A percentile compares a stretch with the other conserved stretches of the same genome.
These are phyloP conservation scores for Arabidopsis lyrata DNA, from an alignment of 441 rosid genomes.

Conservation along the genomic window DNA sequence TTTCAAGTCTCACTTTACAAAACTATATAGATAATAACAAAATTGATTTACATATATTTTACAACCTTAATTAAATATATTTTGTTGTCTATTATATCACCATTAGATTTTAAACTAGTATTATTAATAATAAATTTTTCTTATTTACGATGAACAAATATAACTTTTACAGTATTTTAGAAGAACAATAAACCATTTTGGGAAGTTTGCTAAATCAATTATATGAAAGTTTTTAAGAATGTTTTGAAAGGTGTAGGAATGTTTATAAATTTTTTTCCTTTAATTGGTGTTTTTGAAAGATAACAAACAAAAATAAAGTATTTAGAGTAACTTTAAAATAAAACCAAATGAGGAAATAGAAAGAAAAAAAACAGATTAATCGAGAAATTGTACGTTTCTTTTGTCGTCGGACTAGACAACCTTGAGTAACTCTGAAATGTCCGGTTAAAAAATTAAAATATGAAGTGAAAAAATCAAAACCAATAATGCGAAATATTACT, in stretches of 20 bases:
- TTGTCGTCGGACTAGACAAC: not conserved
- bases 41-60: no score
- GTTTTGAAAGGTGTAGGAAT: not conserved
- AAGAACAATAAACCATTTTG: no score
- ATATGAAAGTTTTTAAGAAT: no score
- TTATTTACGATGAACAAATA: no score
- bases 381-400: not conserved
- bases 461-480: no score
- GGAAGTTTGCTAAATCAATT: no score
- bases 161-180: no score
- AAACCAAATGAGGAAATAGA: not conserved
- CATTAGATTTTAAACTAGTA: no score
- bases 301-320: not conserved
- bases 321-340: not conserved
- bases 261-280: not conserved
- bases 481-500: not conserved
- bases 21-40: not conserved
- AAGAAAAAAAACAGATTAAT: not conserved
- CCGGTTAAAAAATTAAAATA: not conserved
- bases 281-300: not conserved
- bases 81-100: no score
- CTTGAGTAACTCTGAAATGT: constrained; percentile 13
- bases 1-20: not conserved
- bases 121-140: no score
- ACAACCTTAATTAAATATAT: no score